Percentiles rank a stretch among this genome's conserved stretches.
These are phyloP conservation scores for Penicillium psychrosexuale DNA, from an alignment of 2,329 filamentous ascomycete genomes.

Conservation along the genomic window DNA sequence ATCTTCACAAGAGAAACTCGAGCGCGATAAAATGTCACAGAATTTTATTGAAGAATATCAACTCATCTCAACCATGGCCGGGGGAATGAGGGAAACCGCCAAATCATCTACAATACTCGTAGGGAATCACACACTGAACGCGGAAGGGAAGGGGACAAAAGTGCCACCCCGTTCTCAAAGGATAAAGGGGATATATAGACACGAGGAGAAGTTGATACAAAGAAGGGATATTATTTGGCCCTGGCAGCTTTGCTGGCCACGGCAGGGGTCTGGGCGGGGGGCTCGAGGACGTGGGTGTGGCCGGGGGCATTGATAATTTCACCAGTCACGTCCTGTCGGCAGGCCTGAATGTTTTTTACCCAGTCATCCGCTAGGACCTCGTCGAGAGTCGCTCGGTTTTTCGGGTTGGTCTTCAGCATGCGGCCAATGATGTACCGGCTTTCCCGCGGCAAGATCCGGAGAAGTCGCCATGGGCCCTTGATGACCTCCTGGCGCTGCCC, in stretches of 20 bases:
- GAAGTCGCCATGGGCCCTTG: conserved; percentile 84
- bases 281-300: conserved; percentile 83
- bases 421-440: conserved; percentile 83
- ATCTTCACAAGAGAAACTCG: not conserved
- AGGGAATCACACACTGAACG: conserved; percentile 7
- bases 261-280: conserved; percentile 43
- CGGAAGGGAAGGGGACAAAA: conserved; percentile 2
- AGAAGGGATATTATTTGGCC: conserved; percentile 27
- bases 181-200: conserved; percentile 18
- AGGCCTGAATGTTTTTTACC: conserved; percentile 82
- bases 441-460: conserved; percentile 83
- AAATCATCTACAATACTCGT: conserved; percentile 9
- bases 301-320: conserved; percentile 68
- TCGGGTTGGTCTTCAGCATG: conserved; percentile 88
- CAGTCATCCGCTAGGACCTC: conserved; percentile 87
- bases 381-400: conserved; percentile 74
- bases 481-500: conserved; percentile 66
- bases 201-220: conserved; percentile 20
- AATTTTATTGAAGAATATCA: conserved; percentile 4
- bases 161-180: not conserved
- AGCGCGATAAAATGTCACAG: not conserved
- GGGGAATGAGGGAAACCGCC: not conserved
- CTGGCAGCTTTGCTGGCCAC: conserved; percentile 35
- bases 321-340: conserved; percentile 72
- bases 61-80: not conserved